These are phyloP conservation scores for Ramalina intermedia DNA, from an alignment of 495 filamentous ascomycete genomes.

Conservation along the genomic window DNA sequence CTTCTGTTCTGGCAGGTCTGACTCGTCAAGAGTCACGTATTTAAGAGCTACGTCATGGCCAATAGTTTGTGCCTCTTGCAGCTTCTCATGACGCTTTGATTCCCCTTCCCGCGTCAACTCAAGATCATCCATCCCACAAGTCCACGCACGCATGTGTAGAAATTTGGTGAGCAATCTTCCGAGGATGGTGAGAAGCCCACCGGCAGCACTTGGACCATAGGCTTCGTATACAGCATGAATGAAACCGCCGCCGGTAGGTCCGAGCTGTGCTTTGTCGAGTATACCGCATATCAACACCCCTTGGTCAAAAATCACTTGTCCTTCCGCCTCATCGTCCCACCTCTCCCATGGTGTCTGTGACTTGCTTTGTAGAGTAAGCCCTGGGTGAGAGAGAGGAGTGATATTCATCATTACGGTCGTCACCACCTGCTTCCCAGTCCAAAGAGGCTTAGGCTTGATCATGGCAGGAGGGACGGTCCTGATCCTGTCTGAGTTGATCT, in stretches of 20 bases:
- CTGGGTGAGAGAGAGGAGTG: slow-evolving; percentile 54
- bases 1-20: slow-evolving; percentile 29
- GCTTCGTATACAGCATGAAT: slow-evolving; percentile 87
- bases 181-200: slow-evolving; percentile 72
- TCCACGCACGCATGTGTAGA: slow-evolving; percentile 85
- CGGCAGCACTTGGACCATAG: slow-evolving; percentile 77
- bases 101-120: slow-evolving; percentile 74
- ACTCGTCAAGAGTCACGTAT: slow-evolving; percentile 75
- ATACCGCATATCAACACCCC: slow-evolving; percentile 84
- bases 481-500: slow-evolving; percentile 58
- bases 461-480: slow-evolving; percentile 66
- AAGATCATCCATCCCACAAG: slow-evolving; percentile 95
- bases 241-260: slow-evolving; percentile 72
- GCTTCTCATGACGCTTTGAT: slow-evolving; percentile 47
- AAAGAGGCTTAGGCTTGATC: slow-evolving; percentile 63
- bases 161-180: slow-evolving; percentile 81
- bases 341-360: slow-evolving; percentile 59
- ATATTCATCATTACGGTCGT: slow-evolving; percentile 91
- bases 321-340: slow-evolving; percentile 60
- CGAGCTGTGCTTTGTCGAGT: slow-evolving; percentile 91
- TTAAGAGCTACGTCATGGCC: slow-evolving; percentile 74
- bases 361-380: slow-evolving; percentile 64
- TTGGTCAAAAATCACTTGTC: slow-evolving; percentile 64
- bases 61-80: slow-evolving; percentile 54
- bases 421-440: slow-evolving; percentile 98